Evolutionary conservation across 2,329 filamentous ascomycete genomes (phyloP).

Genomic region (Blastomyces parvus): DNA sequence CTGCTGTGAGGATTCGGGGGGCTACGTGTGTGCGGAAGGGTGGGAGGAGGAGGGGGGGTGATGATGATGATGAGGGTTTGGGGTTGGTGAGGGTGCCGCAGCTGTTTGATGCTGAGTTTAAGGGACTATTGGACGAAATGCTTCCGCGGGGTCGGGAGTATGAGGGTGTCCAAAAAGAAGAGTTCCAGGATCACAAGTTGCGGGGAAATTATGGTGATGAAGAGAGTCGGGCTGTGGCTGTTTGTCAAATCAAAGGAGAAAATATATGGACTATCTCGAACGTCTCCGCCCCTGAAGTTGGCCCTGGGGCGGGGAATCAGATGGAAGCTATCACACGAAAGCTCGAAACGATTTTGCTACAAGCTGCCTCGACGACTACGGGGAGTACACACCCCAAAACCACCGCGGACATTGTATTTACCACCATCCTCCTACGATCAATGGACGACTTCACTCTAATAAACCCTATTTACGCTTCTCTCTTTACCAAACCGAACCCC

Average conservation of each 20-base stretch:
- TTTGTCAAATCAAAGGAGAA: conserved; percentile 18
- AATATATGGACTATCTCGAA: conserved; percentile 30
- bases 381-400: conserved; percentile 11
- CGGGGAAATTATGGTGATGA: neutral
- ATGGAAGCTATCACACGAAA: conserved; percentile 29
- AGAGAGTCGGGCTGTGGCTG: conserved; percentile 11
- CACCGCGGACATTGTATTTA: conserved; percentile 37
- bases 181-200: neutral
- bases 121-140: conserved; percentile 27
- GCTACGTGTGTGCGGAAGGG: conserved; percentile 46
- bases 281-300: conserved; percentile 32
- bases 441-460: conserved; percentile 71
- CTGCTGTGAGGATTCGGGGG: conserved; percentile 56
- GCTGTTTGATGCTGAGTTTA: conserved; percentile 57
- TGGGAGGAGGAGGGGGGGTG: conserved; percentile 13
- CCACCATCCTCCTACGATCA: conserved; percentile 59
- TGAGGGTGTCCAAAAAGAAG: conserved; percentile 1
- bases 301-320: conserved; percentile 32
- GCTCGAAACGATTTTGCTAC: conserved; percentile 16
- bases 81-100: conserved; percentile 44
- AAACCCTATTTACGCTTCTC: conserved; percentile 64
- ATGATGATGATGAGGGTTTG: conserved; percentile 10
- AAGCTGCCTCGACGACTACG: neutral
- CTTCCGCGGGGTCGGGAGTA: neutral
- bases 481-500: conserved; percentile 71